Evolutionary conservation across 495 filamentous ascomycete genomes (phyloP).

Genomic region (Daldinia grandis): DNA sequence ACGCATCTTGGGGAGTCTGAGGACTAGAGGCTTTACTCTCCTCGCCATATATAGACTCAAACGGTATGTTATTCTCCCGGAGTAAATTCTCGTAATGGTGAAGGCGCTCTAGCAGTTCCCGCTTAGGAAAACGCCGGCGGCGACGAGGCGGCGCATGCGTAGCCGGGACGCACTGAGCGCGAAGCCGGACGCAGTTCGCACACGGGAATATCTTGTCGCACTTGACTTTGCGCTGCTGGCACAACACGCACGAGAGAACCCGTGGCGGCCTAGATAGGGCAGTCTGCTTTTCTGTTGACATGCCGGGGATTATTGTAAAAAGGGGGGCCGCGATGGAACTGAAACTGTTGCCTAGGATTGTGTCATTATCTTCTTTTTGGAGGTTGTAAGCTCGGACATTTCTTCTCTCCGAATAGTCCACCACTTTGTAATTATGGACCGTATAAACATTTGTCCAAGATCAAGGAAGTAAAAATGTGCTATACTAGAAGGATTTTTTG

Average conservation of each 20-base stretch:
- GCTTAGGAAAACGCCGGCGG: neutral
- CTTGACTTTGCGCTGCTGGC: neutral
- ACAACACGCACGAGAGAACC: neutral
- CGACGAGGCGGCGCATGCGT: neutral
- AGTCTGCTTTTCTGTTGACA: neutral
- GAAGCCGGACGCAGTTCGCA: neutral
- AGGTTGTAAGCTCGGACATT: neutral
- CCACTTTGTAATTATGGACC: neutral
- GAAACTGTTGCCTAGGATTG: neutral
- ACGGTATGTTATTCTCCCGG: neutral
- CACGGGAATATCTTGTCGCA: neutral
- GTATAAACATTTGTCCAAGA: neutral
- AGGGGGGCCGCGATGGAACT: neutral
- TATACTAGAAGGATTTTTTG: neutral
- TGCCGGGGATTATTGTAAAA: neutral
- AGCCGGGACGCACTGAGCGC: neutral
- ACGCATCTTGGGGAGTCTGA: neutral
- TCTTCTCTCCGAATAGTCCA: slow-evolving; percentile 3
- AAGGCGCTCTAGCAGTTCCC: neutral
- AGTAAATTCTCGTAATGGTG: neutral
- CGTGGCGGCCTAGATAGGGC: neutral
- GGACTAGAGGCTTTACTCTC: neutral
- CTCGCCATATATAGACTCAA: neutral
- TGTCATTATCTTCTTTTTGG: neutral
- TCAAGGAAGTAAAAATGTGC: neutral